phyloP scores from a whole-genome alignment of 768 basidiomycete species.

The Lactifluus subvellereus region DNA sequence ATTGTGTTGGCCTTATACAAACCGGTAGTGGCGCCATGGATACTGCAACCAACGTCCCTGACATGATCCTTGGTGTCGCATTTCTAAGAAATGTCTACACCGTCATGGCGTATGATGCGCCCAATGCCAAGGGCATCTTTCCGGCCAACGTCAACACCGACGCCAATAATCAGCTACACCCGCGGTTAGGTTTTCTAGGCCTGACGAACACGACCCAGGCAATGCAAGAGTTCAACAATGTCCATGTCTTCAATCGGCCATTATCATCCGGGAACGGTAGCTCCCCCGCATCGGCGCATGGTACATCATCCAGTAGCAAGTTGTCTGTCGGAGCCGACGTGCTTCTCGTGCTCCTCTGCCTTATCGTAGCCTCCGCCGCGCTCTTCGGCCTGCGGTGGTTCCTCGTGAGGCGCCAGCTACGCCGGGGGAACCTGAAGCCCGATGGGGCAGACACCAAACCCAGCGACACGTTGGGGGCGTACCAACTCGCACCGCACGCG shows the following conservation, averaged over 20 bases:
- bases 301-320: slow-evolving; percentile 29
- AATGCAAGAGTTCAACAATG: slow-evolving; percentile 59
- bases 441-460: slow-evolving; percentile 16
- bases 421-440: slow-evolving; percentile 23
- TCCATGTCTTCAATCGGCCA: slow-evolving; percentile 61
- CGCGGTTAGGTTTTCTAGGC: slow-evolving; percentile 54
- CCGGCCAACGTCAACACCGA: slow-evolving; percentile 26
- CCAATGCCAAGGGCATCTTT: slow-evolving; percentile 43
- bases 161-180: slow-evolving; percentile 26
- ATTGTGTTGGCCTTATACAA: slow-evolving; percentile 67
- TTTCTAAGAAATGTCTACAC: slow-evolving; percentile 74
- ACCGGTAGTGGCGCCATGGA: slow-evolving; percentile 41
- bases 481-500: slow-evolving; percentile 33
- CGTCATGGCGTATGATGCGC: slow-evolving; percentile 61
- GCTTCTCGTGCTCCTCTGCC: slow-evolving; percentile 51
- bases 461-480: slow-evolving; percentile 27
- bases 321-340: slow-evolving; percentile 58
- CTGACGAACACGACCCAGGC: slow-evolving; percentile 60
- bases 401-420: slow-evolving; percentile 28
- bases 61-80: slow-evolving; percentile 74
- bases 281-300: not conserved
- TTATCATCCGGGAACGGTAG: slow-evolving; percentile 29
- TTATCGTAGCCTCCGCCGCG: slow-evolving; percentile 49
- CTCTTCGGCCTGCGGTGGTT: slow-evolving; percentile 55
- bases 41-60: slow-evolving; percentile 35